These are phyloP conservation scores for Annulohypoxylon nitens DNA, from an alignment of 495 filamentous ascomycete genomes.

Conservation along the genomic window DNA sequence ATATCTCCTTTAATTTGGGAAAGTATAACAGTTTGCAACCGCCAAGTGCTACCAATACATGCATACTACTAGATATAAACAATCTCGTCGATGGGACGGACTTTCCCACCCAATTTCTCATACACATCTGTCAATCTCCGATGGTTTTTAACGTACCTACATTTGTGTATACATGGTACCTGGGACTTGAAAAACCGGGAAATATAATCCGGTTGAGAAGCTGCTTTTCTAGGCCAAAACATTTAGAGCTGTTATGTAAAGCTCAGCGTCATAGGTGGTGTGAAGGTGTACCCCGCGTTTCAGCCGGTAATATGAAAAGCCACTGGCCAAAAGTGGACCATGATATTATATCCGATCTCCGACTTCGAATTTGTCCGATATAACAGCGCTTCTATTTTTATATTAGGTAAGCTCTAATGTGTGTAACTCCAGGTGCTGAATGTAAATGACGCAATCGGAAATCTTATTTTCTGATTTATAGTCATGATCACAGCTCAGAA, in stretches of 20 bases:
- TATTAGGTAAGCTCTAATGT: not conserved
- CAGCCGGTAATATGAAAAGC: not conserved
- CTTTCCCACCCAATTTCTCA: not conserved
- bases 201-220: conserved; percentile 10
- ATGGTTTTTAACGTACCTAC: not conserved
- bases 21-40: conserved; percentile 1
- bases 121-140: not conserved
- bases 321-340: not conserved
- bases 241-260: not conserved
- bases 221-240: not conserved
- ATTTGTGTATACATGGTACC: not conserved
- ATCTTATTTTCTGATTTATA: too few species aligned
- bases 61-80: not conserved
- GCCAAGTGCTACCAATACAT: not conserved
- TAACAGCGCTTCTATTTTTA: not conserved
- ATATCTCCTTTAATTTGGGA: conserved; percentile 5
- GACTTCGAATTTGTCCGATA: not conserved
- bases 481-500: too few species aligned
- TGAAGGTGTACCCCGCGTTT: not conserved
- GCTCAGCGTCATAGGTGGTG: not conserved
- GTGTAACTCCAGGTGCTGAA: not conserved
- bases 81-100: not conserved
- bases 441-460: not conserved
- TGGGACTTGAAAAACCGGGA: not conserved
- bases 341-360: not conserved